Conservation (phyloP, 2,329 filamentous ascomycete species). For the Aspergillus tanneri region DNA sequence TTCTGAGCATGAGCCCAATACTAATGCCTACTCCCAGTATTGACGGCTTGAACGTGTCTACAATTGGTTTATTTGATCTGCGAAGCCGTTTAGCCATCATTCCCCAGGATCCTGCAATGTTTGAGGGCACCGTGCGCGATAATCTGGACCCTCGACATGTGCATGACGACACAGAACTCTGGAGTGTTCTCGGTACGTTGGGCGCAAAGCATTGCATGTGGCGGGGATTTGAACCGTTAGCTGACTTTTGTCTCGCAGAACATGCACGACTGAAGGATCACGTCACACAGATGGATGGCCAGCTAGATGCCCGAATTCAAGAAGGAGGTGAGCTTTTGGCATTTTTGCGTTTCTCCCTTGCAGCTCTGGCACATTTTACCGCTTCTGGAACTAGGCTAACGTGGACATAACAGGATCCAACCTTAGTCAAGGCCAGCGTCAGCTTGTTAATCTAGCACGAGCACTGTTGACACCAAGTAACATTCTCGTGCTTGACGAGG, state of each 20-base stretch:
- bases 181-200: slow-evolving; percentile 83
- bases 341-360: slow-evolving; percentile 2
- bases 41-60: slow-evolving; percentile 83
- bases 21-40: slow-evolving; percentile 56
- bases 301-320: slow-evolving; percentile 83
- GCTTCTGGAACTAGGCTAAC: slow-evolving; percentile 17
- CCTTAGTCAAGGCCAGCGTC: slow-evolving; percentile 89
- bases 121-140: slow-evolving; percentile 88
- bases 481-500: slow-evolving; percentile 95
- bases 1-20: slow-evolving; percentile 5
- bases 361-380: slow-evolving; percentile 5
- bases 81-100: slow-evolving; percentile 91
- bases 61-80: slow-evolving; percentile 85
- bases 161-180: slow-evolving; percentile 94
- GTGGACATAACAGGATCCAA: slow-evolving; percentile 70
- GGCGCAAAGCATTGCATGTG: slow-evolving; percentile 10
- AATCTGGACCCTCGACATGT: slow-evolving; percentile 94
- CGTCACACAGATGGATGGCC: slow-evolving; percentile 79
- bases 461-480: slow-evolving; percentile 94
- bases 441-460: slow-evolving; percentile 88
- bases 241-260: slow-evolving; percentile 57
- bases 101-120: slow-evolving; percentile 93
- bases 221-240: slow-evolving; percentile 24
- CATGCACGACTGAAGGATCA: slow-evolving; percentile 93
- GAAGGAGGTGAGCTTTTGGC: slow-evolving; percentile 74